Percentiles rank a stretch among this genome's conserved stretches.
These are phyloP conservation scores for Trichoderma breve DNA, from an alignment of 2,329 filamentous ascomycete species.

Conservation along the genomic window DNA sequence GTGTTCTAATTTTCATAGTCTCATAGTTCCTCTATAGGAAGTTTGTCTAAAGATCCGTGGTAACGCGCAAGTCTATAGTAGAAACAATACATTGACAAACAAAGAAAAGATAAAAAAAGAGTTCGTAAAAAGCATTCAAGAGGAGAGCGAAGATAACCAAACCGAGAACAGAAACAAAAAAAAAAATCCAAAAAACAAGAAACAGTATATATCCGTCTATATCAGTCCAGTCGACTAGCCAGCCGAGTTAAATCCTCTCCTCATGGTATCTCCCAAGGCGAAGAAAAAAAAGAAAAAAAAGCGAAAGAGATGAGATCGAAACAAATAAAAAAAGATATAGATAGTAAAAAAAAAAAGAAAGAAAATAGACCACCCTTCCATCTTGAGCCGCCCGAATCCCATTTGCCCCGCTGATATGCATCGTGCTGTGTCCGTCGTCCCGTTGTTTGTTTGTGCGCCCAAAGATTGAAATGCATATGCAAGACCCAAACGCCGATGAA, in stretches of 20 bases:
- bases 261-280: constrained; percentile 9
- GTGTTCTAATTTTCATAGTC: not conserved
- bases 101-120: not conserved
- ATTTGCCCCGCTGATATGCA: constrained; percentile 10
- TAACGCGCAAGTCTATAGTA: not conserved
- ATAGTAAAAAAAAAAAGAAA: not conserved
- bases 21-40: constrained; percentile 14
- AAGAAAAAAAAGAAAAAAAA: not conserved
- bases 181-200: not conserved
- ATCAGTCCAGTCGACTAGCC: not conserved
- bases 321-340: not conserved
- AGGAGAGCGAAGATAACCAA: not conserved
- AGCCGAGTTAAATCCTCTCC: not conserved
- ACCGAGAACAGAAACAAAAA: not conserved
- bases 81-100: not conserved
- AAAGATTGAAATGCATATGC: constrained; percentile 12
- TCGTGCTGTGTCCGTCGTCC: constrained; percentile 4
- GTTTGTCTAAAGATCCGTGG: not conserved
- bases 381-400: not conserved
- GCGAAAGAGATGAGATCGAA: not conserved
- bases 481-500: constrained; percentile 15
- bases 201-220: not conserved
- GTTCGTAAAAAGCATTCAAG: not conserved
- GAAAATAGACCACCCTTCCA: not conserved
- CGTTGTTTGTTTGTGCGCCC: constrained; percentile 12